These are phyloP conservation scores for Emmonsia crescens DNA, from an alignment of 2,329 filamentous ascomycete species.

Conservation along the genomic window DNA sequence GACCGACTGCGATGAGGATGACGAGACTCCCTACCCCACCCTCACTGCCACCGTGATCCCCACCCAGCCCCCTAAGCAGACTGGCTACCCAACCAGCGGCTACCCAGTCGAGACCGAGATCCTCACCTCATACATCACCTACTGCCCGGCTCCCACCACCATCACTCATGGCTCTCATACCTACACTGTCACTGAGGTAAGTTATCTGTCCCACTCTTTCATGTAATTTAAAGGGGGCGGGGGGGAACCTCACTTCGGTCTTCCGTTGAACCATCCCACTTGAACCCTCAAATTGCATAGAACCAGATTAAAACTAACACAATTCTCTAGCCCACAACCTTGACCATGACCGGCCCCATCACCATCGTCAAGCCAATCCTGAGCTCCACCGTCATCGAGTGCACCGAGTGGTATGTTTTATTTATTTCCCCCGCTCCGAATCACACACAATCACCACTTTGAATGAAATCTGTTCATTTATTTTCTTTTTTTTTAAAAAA, in stretches of 20 bases:
- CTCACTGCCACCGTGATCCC: not conserved
- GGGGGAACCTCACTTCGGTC: too few relatives aligned
- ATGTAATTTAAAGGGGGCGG: too few relatives aligned
- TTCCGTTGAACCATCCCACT: too few relatives aligned
- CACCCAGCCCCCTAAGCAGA: not conserved
- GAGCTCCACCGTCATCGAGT: conserved; percentile 43
- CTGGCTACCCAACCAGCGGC: not conserved
- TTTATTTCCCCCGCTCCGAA: not conserved
- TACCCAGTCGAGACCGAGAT: conserved; percentile 15
- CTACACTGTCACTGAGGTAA: conserved; percentile 57
- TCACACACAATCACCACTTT: too few relatives aligned
- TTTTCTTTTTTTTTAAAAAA: too few relatives aligned
- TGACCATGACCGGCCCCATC: conserved; percentile 63
- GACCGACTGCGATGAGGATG: not conserved
- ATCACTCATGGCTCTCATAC: conserved; percentile 54
- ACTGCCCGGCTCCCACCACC: conserved; percentile 57
- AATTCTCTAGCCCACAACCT: conserved; percentile 46
- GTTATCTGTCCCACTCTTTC: conserved; percentile 12
- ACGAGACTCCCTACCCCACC: not conserved
- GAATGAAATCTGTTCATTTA: too few relatives aligned
- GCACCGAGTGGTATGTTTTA: conserved; percentile 30
- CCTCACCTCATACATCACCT: conserved; percentile 57
- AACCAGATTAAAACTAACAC: not conserved
- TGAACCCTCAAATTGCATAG: not conserved
- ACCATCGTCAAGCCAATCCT: conserved; percentile 45